Base-by-base conservation (phyloP, 352 stramenopile species). In the Phytopythium litorale region DNA sequence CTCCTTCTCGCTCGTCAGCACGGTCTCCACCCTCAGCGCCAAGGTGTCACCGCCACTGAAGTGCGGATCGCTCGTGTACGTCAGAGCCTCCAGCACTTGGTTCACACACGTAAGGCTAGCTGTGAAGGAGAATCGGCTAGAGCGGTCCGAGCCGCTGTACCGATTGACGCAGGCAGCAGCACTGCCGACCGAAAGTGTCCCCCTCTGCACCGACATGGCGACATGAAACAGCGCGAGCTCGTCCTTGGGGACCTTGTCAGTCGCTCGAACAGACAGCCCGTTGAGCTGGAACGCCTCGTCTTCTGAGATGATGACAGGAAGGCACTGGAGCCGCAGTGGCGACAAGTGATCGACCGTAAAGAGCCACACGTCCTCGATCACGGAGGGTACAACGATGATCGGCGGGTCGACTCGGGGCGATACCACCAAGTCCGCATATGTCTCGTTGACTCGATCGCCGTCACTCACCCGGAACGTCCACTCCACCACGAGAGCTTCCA, bases 291-390 rank as follows among this genome's bases (percentile, higher is more conserved):
- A 60, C 28, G 60, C 35, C 0, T 58, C 56, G 63, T 92, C 82
- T 71, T 92, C 80, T 3, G 70, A 59, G 6, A 74, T 68, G 7
- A 62, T 48, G 6, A 92, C 42, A 2, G 75, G 70, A n/a, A 72
- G 56, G 25, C 81, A 87, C 32, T 70, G 57, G 7, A 79, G 28
- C n/a, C 79, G 68, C 12, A 79, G 51, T 2, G 58, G 55, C 2
- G 76, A 87, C 7, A 85, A 61, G 33, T 79, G 85, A 52, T 88
- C 82, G 25, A 12, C 23, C 30, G 71, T 72, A 2, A 67, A 86
- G 6, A 54, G 59, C 43, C 33, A 67, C 28, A 67, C 43, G 30
- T 84, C 45, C 5, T 70, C 46, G 4, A 76, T 40, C 15, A 38
- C 56, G 9, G 65, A 40, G 1, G 72, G 68, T 18, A 89, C 73